Conservation (phyloP, 2,329 filamentous ascomycete genomes). For the Talaromyces sp. region DNA sequence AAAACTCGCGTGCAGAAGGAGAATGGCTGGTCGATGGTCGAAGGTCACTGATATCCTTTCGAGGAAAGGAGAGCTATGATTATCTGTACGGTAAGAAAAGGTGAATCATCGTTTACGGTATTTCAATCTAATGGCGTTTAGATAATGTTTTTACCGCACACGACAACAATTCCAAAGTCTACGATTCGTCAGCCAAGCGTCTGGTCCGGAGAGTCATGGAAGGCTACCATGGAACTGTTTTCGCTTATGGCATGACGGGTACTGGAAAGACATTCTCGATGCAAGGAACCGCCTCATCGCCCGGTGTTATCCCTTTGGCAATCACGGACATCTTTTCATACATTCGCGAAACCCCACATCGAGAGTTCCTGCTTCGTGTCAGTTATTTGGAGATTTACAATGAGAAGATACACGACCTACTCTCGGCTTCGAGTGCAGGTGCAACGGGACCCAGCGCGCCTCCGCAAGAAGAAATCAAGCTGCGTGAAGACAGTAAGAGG, state of each 20-base stretch:
- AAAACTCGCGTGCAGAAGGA: slow-evolving; percentile 61
- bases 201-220: slow-evolving; percentile 97
- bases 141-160: slow-evolving; percentile 95
- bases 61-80: slow-evolving; percentile 85
- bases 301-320: slow-evolving; percentile 91
- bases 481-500: slow-evolving; percentile 92
- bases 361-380: slow-evolving; percentile 90
- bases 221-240: slow-evolving; percentile 96
- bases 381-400: slow-evolving; percentile 99
- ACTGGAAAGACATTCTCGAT: slow-evolving; percentile 99
- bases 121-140: slow-evolving; percentile 35
- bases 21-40: slow-evolving; percentile 93
- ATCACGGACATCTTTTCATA: slow-evolving; percentile 99
- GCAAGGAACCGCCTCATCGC: slow-evolving; percentile 94
- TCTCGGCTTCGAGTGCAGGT: slow-evolving; percentile 67
- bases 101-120: slow-evolving; percentile 23
- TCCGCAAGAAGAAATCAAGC: slow-evolving; percentile 88
- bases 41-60: slow-evolving; percentile 74
- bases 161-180: slow-evolving; percentile 91
- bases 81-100: slow-evolving; percentile 74
- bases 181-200: slow-evolving; percentile 89
- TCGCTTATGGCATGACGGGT: slow-evolving; percentile 98
- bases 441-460: slow-evolving; percentile 48
- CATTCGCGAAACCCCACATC: slow-evolving; percentile 90
- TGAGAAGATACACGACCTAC: slow-evolving; percentile 89